Percentiles rank a stretch among this genome's conserved stretches.
Evolutionary conservation across 331 rosid species (phyloP).

Genomic region (Ulmus americana): DNA sequence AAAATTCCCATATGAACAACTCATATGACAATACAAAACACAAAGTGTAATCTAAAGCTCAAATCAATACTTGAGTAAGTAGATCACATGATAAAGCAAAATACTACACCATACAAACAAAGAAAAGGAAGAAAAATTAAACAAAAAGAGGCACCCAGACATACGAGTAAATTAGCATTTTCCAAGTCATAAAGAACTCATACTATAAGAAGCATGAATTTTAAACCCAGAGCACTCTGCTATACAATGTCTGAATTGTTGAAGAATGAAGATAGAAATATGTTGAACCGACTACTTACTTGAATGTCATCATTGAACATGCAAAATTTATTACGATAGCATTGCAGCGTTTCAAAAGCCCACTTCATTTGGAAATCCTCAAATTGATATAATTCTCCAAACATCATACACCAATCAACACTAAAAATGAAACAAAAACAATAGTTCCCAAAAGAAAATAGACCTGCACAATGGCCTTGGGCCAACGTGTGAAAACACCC

Average conservation of each 20-base stretch:
- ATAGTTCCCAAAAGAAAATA: slow-evolving; percentile 30
- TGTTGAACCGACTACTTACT: slow-evolving; percentile 41
- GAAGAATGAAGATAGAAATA: slow-evolving; percentile 11
- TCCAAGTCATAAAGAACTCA: slow-evolving; percentile 25
- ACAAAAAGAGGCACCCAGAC: no score
- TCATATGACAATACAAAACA: no score
- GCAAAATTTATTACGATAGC: slow-evolving; percentile 86
- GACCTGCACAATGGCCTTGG: slow-evolving; percentile 92
- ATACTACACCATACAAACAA: no score
- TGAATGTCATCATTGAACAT: slow-evolving; percentile 98
- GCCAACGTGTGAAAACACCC: slow-evolving; percentile 93
- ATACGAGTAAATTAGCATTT: no score
- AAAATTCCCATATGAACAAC: no score
- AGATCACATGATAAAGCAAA: no score
- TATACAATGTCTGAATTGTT: slow-evolving; percentile 2
- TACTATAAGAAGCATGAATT: slow-evolving; percentile 4
- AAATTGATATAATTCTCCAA: slow-evolving; percentile 49
- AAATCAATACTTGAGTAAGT: no score
- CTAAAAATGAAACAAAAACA: slow-evolving; percentile 17
- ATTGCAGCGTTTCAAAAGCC: slow-evolving; percentile 94
- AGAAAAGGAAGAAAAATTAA: no score
- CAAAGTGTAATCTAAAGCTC: no score
- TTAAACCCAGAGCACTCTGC: slow-evolving; percentile 6
- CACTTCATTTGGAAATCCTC: slow-evolving; percentile 99
- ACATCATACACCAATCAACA: slow-evolving; percentile 26